These are phyloP conservation scores for Ambrosia trifida DNA, from an alignment of 129 eudicot species.

Conservation along the genomic window DNA sequence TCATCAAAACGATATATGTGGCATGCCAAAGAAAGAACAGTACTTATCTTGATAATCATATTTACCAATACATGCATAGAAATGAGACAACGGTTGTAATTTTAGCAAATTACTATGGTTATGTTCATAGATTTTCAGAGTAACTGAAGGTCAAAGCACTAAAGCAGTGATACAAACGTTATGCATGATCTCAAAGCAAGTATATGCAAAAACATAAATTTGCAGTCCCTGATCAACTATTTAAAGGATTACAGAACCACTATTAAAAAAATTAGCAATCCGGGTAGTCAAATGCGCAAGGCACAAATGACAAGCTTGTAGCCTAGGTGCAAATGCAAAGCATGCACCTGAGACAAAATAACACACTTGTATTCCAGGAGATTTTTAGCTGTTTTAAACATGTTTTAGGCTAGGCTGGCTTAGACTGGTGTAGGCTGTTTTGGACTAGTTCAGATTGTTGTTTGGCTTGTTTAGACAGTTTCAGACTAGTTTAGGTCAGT, in stretches of 20 bases:
- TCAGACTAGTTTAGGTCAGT: no score
- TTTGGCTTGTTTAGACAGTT: no score
- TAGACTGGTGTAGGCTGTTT: no score
- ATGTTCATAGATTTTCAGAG: background rate
- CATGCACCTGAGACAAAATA: background rate
- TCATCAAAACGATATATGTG: conserved; percentile 16
- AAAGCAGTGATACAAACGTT: conserved; percentile 13
- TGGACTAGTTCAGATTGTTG: no score
- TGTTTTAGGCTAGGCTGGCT: no score
- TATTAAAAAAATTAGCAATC: background rate
- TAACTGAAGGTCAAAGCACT: conserved; percentile 18
- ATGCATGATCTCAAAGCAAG: conserved; percentile 12
- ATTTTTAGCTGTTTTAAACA: no score
- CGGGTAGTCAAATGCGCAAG: no score
- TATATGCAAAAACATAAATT: conserved; percentile 1
- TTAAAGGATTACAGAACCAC: background rate
- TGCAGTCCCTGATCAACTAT: conserved; percentile 12
- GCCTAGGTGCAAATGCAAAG: no score
- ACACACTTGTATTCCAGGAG: no score
- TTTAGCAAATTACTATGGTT: background rate
- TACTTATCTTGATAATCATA: conserved; percentile 5
- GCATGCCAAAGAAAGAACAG: conserved; percentile 13
- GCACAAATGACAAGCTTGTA: no score
- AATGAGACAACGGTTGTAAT: background rate
- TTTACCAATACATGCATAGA: background rate